Conservation (phyloP, 345 rosid genomes). For the Linum trigynum region DNA sequence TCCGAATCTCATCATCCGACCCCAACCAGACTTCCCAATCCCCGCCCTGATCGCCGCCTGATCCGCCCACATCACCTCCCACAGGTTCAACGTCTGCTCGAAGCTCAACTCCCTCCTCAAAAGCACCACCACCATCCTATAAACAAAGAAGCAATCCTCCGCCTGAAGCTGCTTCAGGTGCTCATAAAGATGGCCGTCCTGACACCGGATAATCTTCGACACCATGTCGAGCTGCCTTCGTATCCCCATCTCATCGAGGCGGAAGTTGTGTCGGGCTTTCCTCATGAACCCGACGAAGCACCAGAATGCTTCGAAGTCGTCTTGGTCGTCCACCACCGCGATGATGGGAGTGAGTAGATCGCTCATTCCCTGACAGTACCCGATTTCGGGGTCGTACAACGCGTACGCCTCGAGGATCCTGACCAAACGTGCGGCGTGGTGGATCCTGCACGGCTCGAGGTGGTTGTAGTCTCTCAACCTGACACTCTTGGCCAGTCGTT, state of each 20-base stretch:
- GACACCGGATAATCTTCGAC: slow-evolving; percentile 73
- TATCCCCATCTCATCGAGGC: slow-evolving; percentile 91
- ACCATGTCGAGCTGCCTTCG: slow-evolving; percentile 69
- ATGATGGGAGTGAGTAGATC: slow-evolving; percentile 78
- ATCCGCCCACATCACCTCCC: slow-evolving; percentile 99
- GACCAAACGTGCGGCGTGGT: slow-evolving; percentile 79
- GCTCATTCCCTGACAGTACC: slow-evolving; percentile 91
- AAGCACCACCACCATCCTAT: slow-evolving; percentile 89
- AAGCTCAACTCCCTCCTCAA: slow-evolving; percentile 74
- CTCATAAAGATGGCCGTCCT: slow-evolving; percentile 64
- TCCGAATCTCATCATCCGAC: slow-evolving; percentile 73
- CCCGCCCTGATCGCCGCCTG: slow-evolving; percentile 79
- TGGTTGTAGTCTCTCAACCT: slow-evolving; percentile 70
- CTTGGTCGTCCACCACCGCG: slow-evolving; percentile 47
- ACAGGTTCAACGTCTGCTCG: slow-evolving; percentile 80
- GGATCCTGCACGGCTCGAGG: slow-evolving; percentile 67
- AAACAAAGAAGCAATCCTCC: slow-evolving; percentile 85
- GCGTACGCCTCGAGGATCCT: slow-evolving; percentile 91
- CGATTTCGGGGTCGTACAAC: slow-evolving; percentile 43
- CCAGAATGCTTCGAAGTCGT: slow-evolving; percentile 81
- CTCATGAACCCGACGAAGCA: slow-evolving; percentile 91
- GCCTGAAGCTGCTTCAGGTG: slow-evolving; percentile 91
- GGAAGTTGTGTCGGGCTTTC: slow-evolving; percentile 81
- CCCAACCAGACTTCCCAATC: slow-evolving; percentile 42
- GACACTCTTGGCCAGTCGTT: slow-evolving; percentile 44